Conservation (phyloP, 805 yeast species). For the Sungouiella blattae region DNA sequence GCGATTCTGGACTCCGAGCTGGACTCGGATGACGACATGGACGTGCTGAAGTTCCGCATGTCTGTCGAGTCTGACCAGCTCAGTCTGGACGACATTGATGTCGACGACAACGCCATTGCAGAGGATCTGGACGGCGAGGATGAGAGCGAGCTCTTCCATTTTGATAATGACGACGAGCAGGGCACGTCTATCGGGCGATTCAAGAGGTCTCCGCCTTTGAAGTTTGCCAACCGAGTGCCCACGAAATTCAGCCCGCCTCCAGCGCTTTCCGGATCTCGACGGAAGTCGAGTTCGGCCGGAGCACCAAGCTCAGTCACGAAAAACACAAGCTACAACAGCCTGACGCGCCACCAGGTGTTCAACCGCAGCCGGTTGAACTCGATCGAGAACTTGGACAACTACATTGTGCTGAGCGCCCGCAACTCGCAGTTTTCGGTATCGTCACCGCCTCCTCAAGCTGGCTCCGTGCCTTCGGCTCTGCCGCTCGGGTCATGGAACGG, state of each 20-base stretch:
- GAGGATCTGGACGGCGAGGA: constrained; percentile 22
- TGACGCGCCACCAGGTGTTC: constrained; percentile 26
- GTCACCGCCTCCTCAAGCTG: constrained; percentile 31
- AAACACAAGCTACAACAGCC: constrained; percentile 19
- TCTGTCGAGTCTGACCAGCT: not conserved
- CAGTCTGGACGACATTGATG: constrained; percentile 33
- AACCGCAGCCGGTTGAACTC: constrained; percentile 40
- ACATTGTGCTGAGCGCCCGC: constrained; percentile 38
- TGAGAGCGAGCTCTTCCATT: constrained; percentile 22
- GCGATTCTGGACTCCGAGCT: constrained; percentile 32
- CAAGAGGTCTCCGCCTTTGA: constrained; percentile 31
- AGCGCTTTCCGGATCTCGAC: constrained; percentile 17
- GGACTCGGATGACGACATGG: constrained; percentile 26
- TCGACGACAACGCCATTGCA: constrained; percentile 38
- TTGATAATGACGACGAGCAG: constrained; percentile 22
- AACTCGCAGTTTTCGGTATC: constrained; percentile 31
- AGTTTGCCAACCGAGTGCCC: constrained; percentile 43
- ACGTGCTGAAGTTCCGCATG: constrained; percentile 11
- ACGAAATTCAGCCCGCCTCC: constrained; percentile 39
- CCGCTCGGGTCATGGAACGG: constrained; percentile 24
- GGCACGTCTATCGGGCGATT: constrained; percentile 4
- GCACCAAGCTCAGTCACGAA: constrained; percentile 13
- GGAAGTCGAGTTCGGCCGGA: constrained; percentile 28
- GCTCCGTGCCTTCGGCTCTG: constrained; percentile 19
- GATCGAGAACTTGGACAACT: constrained; percentile 40